phyloP scores from a whole-genome alignment of 805 yeast genomes.

The Saccharomycopsis fodiens region DNA sequence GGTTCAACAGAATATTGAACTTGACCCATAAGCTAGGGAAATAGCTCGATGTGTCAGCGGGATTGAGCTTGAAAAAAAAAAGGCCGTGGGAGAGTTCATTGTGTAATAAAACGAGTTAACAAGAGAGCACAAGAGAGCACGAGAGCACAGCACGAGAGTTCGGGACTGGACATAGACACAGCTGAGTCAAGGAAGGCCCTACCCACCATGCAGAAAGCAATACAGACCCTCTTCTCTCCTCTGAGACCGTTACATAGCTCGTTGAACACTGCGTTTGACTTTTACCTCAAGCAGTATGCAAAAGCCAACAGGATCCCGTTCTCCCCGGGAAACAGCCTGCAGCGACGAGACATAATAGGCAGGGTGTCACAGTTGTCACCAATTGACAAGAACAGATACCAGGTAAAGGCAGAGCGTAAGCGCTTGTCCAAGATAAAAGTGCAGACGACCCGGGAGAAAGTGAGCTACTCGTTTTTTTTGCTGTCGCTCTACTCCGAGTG shows the following conservation, averaged over 20 bases:
- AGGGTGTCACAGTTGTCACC: neutral
- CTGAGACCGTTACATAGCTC: neutral
- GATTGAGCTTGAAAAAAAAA: too few species aligned
- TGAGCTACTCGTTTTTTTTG: conserved; percentile 4
- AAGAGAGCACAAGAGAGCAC: too few species aligned
- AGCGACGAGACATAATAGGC: neutral
- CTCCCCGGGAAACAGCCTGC: neutral
- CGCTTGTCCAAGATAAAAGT: neutral
- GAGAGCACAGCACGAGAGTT: too few species aligned
- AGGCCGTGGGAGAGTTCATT: too few species aligned
- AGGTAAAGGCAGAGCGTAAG: conserved; percentile 4
- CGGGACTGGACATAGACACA: too few species aligned
- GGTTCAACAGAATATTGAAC: too few species aligned
- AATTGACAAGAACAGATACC: neutral
- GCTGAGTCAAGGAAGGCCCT: too few species aligned
- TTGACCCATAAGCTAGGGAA: too few species aligned
- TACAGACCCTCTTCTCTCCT: neutral
- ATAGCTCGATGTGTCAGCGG: too few species aligned
- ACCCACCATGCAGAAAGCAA: neutral
- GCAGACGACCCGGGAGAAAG: neutral
- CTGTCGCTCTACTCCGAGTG: conserved; percentile 3
- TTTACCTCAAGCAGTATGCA: neutral
- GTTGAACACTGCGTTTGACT: conserved; percentile 3
- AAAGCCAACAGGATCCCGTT: neutral
- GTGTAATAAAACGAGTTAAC: too few species aligned